A percentile compares a stretch with the other conserved stretches of the same genome.
Evolutionary conservation across 2,329 filamentous ascomycete species (phyloP).

Genomic region (Didymella pomorum): DNA sequence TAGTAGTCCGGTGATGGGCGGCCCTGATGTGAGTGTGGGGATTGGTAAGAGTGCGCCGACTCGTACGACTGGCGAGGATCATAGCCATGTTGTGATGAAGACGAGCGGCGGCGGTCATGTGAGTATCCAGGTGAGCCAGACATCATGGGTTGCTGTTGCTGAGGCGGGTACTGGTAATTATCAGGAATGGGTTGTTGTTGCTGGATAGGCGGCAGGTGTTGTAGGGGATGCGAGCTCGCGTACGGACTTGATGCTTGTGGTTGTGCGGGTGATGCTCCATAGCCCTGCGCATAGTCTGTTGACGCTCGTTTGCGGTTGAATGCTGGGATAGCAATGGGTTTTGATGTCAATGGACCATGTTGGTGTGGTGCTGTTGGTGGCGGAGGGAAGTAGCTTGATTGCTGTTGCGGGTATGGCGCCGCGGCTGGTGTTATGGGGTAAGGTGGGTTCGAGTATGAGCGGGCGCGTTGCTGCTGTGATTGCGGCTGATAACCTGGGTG

Average conservation of each 20-base stretch:
- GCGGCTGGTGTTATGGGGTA: slow-evolving; percentile 26
- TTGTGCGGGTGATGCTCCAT: slow-evolving; percentile 11
- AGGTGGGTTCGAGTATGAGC: slow-evolving; percentile 23
- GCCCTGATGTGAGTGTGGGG: background rate
- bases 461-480: slow-evolving; percentile 18
- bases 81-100: slow-evolving; percentile 9
- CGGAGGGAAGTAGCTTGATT: slow-evolving; percentile 19
- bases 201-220: slow-evolving; percentile 18
- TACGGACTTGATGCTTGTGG: slow-evolving; percentile 1
- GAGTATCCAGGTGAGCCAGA: background rate
- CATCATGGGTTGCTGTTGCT: background rate
- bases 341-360: slow-evolving; percentile 6
- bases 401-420: slow-evolving; percentile 16
- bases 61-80: slow-evolving; percentile 10
- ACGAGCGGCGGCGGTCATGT: slow-evolving; percentile 10
- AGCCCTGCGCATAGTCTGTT: slow-evolving; percentile 1
- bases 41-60: slow-evolving; percentile 13
- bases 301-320: slow-evolving; percentile 5
- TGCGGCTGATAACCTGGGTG: slow-evolving; percentile 24
- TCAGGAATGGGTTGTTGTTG: slow-evolving; percentile 20
- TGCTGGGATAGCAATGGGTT: slow-evolving; percentile 13
- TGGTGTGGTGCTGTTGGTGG: slow-evolving; percentile 13
- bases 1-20: slow-evolving; percentile 9
- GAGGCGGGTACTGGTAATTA: slow-evolving; percentile 6
- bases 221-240: slow-evolving; percentile 7